Percentiles rank a stretch among this genome's conserved stretches.
Evolutionary conservation across 140 eudicot genomes (phyloP).

Genomic region (Bidens hawaiensis): DNA sequence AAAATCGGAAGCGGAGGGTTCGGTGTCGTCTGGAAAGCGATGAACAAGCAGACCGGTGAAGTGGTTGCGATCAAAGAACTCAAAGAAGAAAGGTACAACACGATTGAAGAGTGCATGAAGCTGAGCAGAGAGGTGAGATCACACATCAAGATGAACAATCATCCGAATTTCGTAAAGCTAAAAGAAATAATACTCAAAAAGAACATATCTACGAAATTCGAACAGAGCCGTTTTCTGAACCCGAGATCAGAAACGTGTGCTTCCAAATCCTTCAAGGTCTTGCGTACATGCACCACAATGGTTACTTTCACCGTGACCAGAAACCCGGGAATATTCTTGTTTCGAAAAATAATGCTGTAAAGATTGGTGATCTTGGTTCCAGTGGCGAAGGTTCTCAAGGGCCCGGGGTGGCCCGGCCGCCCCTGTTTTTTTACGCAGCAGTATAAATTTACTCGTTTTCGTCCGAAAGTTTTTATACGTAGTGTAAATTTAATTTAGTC

Average conservation of each 20-base stretch:
- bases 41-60: no score
- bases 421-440: no score
- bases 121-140: constrained; percentile 34
- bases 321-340: constrained; percentile 52
- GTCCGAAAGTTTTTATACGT: no score
- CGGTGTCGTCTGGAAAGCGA: neutral
- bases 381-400: no score
- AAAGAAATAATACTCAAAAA: constrained; percentile 53
- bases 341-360: no score
- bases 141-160: constrained; percentile 48
- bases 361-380: constrained; percentile 17
- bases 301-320: constrained; percentile 76
- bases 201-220: constrained; percentile 39
- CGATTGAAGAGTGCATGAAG: neutral
- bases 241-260: no score
- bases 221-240: no score
- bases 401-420: no score
- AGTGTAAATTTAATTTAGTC: no score
- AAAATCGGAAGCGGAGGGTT: constrained; percentile 4
- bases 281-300: constrained; percentile 49
- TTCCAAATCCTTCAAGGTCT: no score
- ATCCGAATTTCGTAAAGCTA: constrained; percentile 70
- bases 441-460: no score
- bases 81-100: neutral
- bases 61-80: constrained; percentile 10